Evolutionary conservation across 2,329 filamentous ascomycete species (phyloP).

Genomic region (Cladosporium cucumerinum): DNA sequence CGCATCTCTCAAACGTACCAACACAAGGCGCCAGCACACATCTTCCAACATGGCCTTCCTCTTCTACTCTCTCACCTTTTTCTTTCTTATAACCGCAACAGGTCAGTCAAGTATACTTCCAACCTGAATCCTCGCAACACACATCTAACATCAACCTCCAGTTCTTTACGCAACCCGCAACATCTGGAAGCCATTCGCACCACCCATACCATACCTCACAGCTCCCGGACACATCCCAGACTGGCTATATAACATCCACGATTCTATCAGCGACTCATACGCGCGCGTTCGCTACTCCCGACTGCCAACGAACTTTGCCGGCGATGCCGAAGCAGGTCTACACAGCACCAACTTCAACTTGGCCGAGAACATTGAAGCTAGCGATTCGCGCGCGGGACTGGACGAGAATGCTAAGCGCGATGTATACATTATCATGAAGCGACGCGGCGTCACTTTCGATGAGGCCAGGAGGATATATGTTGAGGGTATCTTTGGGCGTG

Average conservation of each 20-base stretch:
- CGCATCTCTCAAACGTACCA: neutral
- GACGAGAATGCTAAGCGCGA: constrained; percentile 78
- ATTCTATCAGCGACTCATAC: constrained; percentile 38
- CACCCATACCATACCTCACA: constrained; percentile 53
- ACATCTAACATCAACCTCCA: constrained; percentile 33
- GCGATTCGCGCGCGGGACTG: constrained; percentile 75
- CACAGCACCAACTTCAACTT: constrained; percentile 82
- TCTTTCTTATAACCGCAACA: constrained; percentile 68
- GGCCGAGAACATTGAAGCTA: constrained; percentile 70
- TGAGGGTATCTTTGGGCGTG: constrained; percentile 78
- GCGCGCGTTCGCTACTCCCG: constrained; percentile 68
- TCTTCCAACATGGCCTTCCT: constrained; percentile 67
- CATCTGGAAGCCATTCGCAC: constrained; percentile 70
- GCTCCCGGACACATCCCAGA: constrained; percentile 48
- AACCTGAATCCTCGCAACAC: constrained; percentile 16
- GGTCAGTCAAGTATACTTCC: constrained; percentile 43
- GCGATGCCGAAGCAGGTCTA: constrained; percentile 84
- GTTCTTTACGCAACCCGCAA: constrained; percentile 76
- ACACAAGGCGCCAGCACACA: neutral
- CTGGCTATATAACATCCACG: constrained; percentile 51
- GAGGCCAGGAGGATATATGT: constrained; percentile 84
- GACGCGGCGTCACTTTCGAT: constrained; percentile 76
- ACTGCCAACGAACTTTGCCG: constrained; percentile 69
- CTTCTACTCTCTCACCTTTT: constrained; percentile 72
- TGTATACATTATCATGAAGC: constrained; percentile 88